phyloP scores from a whole-genome alignment of 805 yeast genomes.

The Candida insectalens region DNA sequence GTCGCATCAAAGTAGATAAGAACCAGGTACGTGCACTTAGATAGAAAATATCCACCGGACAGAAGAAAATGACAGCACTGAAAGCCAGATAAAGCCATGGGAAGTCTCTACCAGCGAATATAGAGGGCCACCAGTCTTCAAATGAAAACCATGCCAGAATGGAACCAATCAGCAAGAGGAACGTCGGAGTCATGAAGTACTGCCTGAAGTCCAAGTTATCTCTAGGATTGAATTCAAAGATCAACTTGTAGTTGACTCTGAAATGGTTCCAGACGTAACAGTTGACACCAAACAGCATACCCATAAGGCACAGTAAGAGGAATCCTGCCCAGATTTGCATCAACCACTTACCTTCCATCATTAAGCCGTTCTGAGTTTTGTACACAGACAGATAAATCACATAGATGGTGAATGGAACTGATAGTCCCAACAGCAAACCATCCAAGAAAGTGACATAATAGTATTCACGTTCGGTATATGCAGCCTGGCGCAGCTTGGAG shows the following conservation, averaged over 20 bases:
- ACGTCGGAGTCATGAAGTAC: slow-evolving; percentile 53
- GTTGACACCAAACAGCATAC: slow-evolving; percentile 55
- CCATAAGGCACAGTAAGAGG: slow-evolving; percentile 50
- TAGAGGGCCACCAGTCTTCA: slow-evolving; percentile 50
- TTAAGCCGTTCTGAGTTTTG: slow-evolving; percentile 25
- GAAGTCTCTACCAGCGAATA: slow-evolving; percentile 59
- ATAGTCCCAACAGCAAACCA: slow-evolving; percentile 63
- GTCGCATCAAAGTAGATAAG: slow-evolving; percentile 57
- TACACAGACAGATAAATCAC: slow-evolving; percentile 38
- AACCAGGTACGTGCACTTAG: slow-evolving; percentile 73
- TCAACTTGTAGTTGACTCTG: slow-evolving; percentile 83
- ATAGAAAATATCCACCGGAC: slow-evolving; percentile 53
- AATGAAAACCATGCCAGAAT: slow-evolving; percentile 72
- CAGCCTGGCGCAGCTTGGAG: slow-evolving; percentile 56
- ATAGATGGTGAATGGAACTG: slow-evolving; percentile 57
- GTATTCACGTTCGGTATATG: slow-evolving; percentile 29
- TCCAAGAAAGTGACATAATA: slow-evolving; percentile 42
- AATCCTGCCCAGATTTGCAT: slow-evolving; percentile 94
- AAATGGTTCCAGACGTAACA: slow-evolving; percentile 63
- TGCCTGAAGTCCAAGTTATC: slow-evolving; percentile 58
- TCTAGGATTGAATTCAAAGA: slow-evolving; percentile 75
- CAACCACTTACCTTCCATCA: slow-evolving; percentile 50
- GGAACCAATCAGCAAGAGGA: slow-evolving; percentile 45
- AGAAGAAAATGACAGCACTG: slow-evolving; percentile 34
- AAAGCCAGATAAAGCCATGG: slow-evolving; percentile 71